Evolutionary conservation across 148 eudicot species (phyloP), one percentile per base, ranked within the genome.

Genomic region (Bassia scoparia): DNA sequence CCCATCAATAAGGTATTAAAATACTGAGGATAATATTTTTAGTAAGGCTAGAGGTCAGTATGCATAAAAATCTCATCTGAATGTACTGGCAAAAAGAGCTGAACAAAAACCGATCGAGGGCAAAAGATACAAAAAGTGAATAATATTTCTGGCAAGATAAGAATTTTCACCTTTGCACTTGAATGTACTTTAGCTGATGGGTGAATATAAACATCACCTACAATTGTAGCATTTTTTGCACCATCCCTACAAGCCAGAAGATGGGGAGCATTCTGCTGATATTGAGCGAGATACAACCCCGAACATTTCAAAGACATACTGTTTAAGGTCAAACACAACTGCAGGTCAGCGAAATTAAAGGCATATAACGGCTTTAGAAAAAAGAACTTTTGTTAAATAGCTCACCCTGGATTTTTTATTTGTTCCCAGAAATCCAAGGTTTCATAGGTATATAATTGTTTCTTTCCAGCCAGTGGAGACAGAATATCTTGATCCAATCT

Each of bases 121-220:
- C 52, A n/a, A 49, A 21, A 8, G 31, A 58, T 24, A 34, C 48
- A 41, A 37, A 35, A 55, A 43, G 58, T 20, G 63, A 63, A 50
- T 53, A 23, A 26, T 4, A 54, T 24, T 43, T 55, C 8, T 33
- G 35, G 34, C 54, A 65, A 58, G 16, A n/a, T 9, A 18, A 24
- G n/a, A 68, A 27, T n/a, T 29, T 60, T 35, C 80, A 93, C 98
- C 98, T 93, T 93, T 72, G 98, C 92, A 33, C 92, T 90, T 78
- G 95, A 89, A 81, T 93, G 97, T 63, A 91, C 87, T 87, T 91
- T 94, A 60, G 97, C 97, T 62, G 98, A 91, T 74, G 98, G 97
- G 81, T 94, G 98, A 76, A 94, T 83, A 82, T 87, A 94, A 43
- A 94, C 98, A 84, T 94, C 89, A 44, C 98, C 98, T 56, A 81